Base-by-base conservation (phyloP, 2,329 filamentous ascomycete species). In the Aspergillus bombycis region DNA sequence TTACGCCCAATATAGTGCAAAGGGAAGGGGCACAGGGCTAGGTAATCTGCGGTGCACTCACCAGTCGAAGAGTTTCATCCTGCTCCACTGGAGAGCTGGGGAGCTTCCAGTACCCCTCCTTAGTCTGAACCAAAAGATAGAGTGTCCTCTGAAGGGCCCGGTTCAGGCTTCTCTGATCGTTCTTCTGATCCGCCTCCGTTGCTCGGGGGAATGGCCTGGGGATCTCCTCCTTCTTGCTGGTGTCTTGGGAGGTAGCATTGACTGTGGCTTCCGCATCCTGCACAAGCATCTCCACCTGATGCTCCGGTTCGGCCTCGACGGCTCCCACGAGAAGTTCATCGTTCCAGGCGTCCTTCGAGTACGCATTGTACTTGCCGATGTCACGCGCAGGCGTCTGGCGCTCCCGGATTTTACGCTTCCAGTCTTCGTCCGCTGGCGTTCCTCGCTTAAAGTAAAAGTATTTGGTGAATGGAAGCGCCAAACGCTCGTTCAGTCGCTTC, bases 361-460 rank as follows among this genome's bases (percentile, higher is more conserved):
- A 91, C 52, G 91, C 90, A 72, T 90, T 88, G 83, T 97, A 97
- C 58, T 87, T 83, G 63, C 94, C 94, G 68, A 97, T 88, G 78
- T 98, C 94, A 75, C 92, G 88, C 54, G 92, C 90, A 8, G 93
- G 86, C 9, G 91, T 90, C 72, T 89, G 86, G 58, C 94, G 90
- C 76, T 92, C 90, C 70, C 85, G 84, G 67, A 92, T 86, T 81
- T 96, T 96, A 75, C 92, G 86, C 78, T 94, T 92, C 92, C 93
- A 98, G 81, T 97, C 94, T 57, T 93, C 83, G 69, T 94, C 91
- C 10, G 88, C 85, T 1, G 93, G 90, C 12, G 94, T 96, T 75
- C 92, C 92, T 70, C 89, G 89, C 83, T 96, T 96, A 86, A 94
- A 96, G 85, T 96, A 99, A 81, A 98, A 95, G 77, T 91, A 91